These are phyloP conservation scores for Haematococcus lacustris DNA, from an alignment of 139 green algal genomes.

Conservation along the genomic window DNA sequence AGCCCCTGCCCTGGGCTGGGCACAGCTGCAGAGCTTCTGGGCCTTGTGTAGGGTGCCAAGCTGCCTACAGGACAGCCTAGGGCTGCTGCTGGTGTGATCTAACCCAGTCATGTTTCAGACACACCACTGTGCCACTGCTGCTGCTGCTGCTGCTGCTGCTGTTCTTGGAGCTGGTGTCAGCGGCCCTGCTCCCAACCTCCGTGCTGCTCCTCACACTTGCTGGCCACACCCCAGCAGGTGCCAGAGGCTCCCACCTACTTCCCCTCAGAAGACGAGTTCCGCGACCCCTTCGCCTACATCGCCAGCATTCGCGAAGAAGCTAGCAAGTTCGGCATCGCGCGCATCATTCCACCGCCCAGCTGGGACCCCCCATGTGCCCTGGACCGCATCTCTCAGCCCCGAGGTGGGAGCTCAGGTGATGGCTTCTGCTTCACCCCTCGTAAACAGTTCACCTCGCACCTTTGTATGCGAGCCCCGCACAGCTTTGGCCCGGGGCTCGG, in stretches of 20 bases:
- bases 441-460: slow-evolving; percentile 38
- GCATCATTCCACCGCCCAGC: slow-evolving; percentile 74
- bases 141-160: too few relatives aligned
- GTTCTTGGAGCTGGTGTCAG: not conserved
- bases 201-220: not conserved
- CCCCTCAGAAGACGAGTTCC: slow-evolving; percentile 72
- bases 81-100: too few relatives aligned
- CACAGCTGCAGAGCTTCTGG: too few relatives aligned
- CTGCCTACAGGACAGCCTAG: too few relatives aligned
- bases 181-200: not conserved
- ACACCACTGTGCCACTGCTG: too few relatives aligned
- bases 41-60: too few relatives aligned
- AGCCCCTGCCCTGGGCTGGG: too few relatives aligned
- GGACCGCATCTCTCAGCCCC: not conserved
- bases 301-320: slow-evolving; percentile 45
- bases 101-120: too few relatives aligned
- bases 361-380: slow-evolving; percentile 47
- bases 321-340: slow-evolving; percentile 69
- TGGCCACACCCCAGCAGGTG: not conserved
- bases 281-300: slow-evolving; percentile 78
- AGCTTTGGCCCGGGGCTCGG: slow-evolving; percentile 2
- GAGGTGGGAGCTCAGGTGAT: not conserved
- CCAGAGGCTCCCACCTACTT: slow-evolving; percentile 51
- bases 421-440: slow-evolving; percentile 10
- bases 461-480: slow-evolving; percentile 30